Evolutionary conservation across 2,329 filamentous ascomycete species (phyloP).

Genomic region (Samsoniella hepiali): DNA sequence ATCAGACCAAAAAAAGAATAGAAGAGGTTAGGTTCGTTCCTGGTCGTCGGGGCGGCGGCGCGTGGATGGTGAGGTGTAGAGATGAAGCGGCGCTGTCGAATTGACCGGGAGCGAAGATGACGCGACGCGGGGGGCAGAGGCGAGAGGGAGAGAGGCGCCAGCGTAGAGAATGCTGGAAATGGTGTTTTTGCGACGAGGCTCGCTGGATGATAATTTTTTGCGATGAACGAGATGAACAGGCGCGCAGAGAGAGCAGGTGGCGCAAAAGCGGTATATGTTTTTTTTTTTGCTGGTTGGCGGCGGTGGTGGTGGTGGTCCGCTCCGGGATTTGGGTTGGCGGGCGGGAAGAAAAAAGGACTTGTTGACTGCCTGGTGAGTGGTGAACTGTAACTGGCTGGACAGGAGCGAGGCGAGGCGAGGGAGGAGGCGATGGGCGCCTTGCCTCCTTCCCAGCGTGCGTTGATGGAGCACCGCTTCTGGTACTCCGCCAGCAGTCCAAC

Average conservation of each 20-base stretch:
- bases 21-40: slow-evolving; percentile 1
- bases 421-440: neutral
- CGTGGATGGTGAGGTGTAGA: neutral
- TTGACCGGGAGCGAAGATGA: neutral
- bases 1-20: slow-evolving; percentile 11
- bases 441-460: too few relatives aligned
- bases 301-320: neutral
- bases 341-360: neutral
- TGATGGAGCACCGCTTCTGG: too few relatives aligned
- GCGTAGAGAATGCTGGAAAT: too few relatives aligned
- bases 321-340: neutral
- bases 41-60: neutral
- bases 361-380: too few relatives aligned
- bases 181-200: neutral
- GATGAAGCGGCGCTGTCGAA: neutral
- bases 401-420: neutral
- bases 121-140: neutral
- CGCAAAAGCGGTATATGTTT: slow-evolving; percentile 16
- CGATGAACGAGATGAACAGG: slow-evolving; percentile 9
- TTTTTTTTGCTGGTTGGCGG: neutral
- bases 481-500: too few relatives aligned
- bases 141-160: neutral
- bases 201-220: neutral
- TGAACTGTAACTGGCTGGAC: too few relatives aligned
- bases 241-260: slow-evolving; percentile 8